These are phyloP conservation scores for Euphrasia confusa DNA, from an alignment of 257 asterid genomes.

Conservation along the genomic window DNA sequence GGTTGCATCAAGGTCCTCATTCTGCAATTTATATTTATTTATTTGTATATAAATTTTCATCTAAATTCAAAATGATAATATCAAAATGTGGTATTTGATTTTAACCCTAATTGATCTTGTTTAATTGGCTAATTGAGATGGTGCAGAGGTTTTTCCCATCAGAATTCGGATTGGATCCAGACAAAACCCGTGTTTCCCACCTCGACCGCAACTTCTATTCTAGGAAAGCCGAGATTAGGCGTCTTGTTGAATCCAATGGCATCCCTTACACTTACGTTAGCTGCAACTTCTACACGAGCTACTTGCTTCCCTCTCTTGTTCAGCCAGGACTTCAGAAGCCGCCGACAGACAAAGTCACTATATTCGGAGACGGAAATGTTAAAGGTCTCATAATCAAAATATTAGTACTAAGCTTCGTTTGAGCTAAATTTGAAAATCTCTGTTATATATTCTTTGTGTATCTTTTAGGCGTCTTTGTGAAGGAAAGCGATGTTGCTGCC, in stretches of 20 bases:
- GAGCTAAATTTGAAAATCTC: no score
- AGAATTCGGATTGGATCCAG: slow-evolving; percentile 86
- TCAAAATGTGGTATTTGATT: background rate
- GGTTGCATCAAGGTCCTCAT: slow-evolving; percentile 66
- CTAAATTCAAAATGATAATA: background rate
- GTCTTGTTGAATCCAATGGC: slow-evolving; percentile 66
- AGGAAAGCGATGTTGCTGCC: slow-evolving; percentile 78
- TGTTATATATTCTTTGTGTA: background rate
- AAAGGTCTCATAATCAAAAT: slow-evolving; percentile 39
- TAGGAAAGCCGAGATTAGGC: slow-evolving; percentile 73
- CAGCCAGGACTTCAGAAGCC: slow-evolving; percentile 72
- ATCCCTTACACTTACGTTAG: slow-evolving; percentile 77
- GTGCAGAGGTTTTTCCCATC: slow-evolving; percentile 87
- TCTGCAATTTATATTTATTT: background rate
- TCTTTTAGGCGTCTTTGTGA: slow-evolving; percentile 60
- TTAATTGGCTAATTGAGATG: slow-evolving; percentile 20
- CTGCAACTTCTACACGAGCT: slow-evolving; percentile 77
- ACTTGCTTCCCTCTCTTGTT: slow-evolving; percentile 75
- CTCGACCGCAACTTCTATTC: slow-evolving; percentile 68
- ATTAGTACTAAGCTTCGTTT: no score
- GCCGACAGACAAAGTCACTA: slow-evolving; percentile 68
- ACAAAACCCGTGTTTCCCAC: slow-evolving; percentile 54
- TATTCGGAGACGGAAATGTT: slow-evolving; percentile 75
- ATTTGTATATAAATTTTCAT: no score
- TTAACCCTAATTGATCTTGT: background rate